phyloP scores from a whole-genome alignment of 306 rosid genomes.

The Crotalaria pallida region DNA sequence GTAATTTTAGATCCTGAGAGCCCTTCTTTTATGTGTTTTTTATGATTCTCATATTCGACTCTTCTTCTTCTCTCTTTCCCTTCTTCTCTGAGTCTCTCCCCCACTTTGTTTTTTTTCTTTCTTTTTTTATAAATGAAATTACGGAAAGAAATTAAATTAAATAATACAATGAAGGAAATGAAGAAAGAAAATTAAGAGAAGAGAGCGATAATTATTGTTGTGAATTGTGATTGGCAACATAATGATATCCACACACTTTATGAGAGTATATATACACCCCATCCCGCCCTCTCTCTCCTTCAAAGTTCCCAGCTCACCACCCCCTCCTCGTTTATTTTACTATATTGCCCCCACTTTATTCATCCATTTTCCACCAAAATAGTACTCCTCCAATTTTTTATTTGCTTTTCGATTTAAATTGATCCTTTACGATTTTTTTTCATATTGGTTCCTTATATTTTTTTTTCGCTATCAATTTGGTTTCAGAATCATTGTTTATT shows the following conservation, averaged over 20 bases:
- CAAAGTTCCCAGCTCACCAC: conserved; percentile 10
- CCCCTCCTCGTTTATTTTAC: conserved; percentile 1
- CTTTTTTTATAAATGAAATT: no score
- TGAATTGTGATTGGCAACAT: conserved; percentile 25
- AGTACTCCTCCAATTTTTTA: no score
- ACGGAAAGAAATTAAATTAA: no score
- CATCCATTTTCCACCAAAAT: no score
- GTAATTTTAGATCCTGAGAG: conserved; percentile 34
- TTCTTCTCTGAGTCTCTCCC: background rate
- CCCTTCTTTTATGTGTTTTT: background rate
- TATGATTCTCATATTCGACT: background rate
- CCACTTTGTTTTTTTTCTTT: no score
- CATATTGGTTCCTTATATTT: no score
- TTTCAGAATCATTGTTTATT: no score
- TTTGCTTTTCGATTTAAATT: no score
- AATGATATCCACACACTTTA: conserved; percentile 17
- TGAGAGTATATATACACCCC: conserved; percentile 29
- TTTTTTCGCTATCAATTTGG: no score
- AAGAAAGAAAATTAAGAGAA: background rate
- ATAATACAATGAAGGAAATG: no score
- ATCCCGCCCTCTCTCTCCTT: conserved; percentile 43
- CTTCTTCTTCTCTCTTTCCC: background rate
- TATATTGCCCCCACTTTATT: background rate
- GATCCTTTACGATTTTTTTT: no score
- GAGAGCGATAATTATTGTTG: background rate